These are phyloP conservation scores for Colletotrichum graminicola DNA, from an alignment of 2,329 filamentous ascomycete species.

Conservation along the genomic window DNA sequence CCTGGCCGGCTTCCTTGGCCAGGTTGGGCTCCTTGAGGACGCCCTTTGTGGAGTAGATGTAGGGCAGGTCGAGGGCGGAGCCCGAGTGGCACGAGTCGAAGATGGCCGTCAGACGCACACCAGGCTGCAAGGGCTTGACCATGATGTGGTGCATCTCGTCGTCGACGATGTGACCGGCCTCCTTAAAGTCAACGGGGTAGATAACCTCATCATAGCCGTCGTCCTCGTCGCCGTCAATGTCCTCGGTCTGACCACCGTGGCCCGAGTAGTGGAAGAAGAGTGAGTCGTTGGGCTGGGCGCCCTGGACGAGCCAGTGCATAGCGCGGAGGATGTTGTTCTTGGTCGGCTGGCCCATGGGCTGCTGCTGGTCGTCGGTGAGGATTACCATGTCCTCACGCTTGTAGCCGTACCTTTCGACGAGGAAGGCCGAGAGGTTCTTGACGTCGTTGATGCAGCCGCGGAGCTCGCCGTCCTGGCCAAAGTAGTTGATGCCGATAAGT, in stretches of 20 bases:
- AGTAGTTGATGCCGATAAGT: constrained; percentile 86
- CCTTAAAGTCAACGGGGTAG: constrained; percentile 80
- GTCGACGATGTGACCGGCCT: constrained; percentile 80
- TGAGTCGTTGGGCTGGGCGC: constrained; percentile 79
- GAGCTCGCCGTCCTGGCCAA: constrained; percentile 77
- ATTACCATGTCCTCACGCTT: constrained; percentile 85
- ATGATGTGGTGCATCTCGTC: constrained; percentile 84
- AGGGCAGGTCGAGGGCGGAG: constrained; percentile 81
- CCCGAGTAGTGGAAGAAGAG: constrained; percentile 84
- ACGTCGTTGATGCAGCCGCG: constrained; percentile 86
- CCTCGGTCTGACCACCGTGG: constrained; percentile 81
- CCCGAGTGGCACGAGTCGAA: constrained; percentile 87
- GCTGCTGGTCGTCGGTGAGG: constrained; percentile 79
- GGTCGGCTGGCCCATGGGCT: constrained; percentile 79
- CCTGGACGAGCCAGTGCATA: constrained; percentile 81
- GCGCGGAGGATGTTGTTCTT: constrained; percentile 80
- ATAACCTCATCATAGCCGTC: constrained; percentile 85
- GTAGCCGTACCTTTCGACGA: constrained; percentile 77
- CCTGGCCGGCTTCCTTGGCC: constrained; percentile 82
- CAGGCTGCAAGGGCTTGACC: constrained; percentile 81
- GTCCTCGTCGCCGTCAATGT: constrained; percentile 80
- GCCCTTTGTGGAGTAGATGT: constrained; percentile 84
- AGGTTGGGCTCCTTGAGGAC: constrained; percentile 85
- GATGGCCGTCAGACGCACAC: constrained; percentile 86
- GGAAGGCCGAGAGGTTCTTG: constrained; percentile 79